phyloP scores from a whole-genome alignment of 2,329 filamentous ascomycete species.

The Cephalotrichum gorgonifer region DNA sequence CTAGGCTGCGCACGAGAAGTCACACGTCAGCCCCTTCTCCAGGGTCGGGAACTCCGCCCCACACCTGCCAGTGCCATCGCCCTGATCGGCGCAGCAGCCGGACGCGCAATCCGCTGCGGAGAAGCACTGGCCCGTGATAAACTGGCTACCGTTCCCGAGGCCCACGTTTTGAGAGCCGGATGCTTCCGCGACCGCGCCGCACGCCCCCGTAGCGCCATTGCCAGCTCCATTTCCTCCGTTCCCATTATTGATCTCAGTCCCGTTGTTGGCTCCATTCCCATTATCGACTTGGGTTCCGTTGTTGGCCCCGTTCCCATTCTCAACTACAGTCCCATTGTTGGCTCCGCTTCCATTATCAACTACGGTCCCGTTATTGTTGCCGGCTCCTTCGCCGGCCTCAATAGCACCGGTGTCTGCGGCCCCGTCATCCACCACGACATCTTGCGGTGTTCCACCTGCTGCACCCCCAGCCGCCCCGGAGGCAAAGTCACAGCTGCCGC shows the following conservation, averaged over 20 bases:
- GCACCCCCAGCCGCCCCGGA: not conserved
- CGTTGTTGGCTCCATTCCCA: not conserved
- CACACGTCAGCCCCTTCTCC: conserved; percentile 1
- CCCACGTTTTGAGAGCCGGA: conserved; percentile 15
- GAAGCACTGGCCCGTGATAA: conserved; percentile 16
- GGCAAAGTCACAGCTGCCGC: conserved; percentile 2
- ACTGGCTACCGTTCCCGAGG: conserved; percentile 14
- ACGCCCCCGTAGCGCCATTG: not conserved
- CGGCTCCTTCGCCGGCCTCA: not conserved
- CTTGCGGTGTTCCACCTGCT: not conserved
- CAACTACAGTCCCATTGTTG: not conserved
- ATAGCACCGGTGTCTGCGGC: not conserved
- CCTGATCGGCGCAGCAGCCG: conserved; percentile 17
- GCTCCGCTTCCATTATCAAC: not conserved
- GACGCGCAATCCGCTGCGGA: conserved; percentile 18
- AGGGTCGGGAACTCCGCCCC: not conserved
- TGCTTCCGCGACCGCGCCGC: conserved; percentile 3
- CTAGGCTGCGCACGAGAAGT: not conserved
- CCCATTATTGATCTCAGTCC: not conserved
- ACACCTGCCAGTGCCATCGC: conserved; percentile 4
- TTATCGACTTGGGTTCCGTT: not conserved
- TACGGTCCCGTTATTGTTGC: not conserved
- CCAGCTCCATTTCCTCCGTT: not conserved
- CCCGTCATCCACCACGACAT: not conserved
- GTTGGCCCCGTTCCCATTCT: not conserved